Evolutionary conservation across 345 rosid species (phyloP).

Genomic region (Moricandia moricandioides): DNA sequence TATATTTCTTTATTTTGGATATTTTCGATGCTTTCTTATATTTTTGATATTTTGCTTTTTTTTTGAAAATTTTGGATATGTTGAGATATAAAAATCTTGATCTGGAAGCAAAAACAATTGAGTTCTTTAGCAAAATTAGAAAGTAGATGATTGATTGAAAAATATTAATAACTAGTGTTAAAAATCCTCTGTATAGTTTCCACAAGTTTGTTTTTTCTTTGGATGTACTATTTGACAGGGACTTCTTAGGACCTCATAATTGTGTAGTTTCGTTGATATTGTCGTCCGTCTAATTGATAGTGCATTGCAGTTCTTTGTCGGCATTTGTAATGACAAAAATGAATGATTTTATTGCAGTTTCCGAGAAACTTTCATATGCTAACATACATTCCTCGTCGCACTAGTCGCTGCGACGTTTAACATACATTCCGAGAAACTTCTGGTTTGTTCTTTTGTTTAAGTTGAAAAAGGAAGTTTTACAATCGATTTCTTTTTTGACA

Average conservation of each 20-base stretch:
- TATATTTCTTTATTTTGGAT: too few relatives aligned
- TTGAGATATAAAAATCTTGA: too few relatives aligned
- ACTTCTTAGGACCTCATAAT: not conserved
- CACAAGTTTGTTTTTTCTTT: not conserved
- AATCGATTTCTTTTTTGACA: not conserved
- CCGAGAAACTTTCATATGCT: conserved; percentile 21
- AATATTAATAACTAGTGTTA: too few relatives aligned
- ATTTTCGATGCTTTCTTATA: too few relatives aligned
- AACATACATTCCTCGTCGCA: not conserved
- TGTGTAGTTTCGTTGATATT: conserved; percentile 15
- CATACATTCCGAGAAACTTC: too few relatives aligned
- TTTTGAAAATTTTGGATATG: too few relatives aligned
- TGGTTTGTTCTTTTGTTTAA: conserved; percentile 13
- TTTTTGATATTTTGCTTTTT: too few relatives aligned
- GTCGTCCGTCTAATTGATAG: not conserved
- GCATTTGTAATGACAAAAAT: conserved; percentile 1
- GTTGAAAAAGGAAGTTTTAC: not conserved
- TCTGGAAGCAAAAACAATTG: too few relatives aligned
- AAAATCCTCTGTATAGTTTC: too few relatives aligned
- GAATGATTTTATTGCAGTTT: not conserved
- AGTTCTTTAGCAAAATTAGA: too few relatives aligned
- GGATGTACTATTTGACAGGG: not conserved
- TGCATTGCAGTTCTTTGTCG: not conserved
- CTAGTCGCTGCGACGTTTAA: not conserved
- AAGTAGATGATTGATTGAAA: too few relatives aligned